Percentiles rank a stretch among this genome's conserved stretches.
Conservation (phyloP, 2,329 filamentous ascomycete genomes). For the Penicillium olsonii region DNA sequence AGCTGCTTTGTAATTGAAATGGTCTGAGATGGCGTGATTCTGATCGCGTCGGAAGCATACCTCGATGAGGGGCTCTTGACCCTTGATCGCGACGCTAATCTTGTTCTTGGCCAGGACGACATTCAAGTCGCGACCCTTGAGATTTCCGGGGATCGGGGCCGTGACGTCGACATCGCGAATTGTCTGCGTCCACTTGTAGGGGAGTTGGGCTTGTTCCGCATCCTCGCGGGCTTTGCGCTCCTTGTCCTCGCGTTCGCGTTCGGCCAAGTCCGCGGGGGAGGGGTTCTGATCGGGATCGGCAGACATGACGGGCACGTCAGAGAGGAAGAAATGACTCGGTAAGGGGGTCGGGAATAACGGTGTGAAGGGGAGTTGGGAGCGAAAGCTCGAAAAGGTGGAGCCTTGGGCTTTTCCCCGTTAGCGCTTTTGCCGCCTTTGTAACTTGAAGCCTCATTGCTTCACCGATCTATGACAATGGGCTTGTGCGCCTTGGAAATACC, state of each 20-base stretch:
- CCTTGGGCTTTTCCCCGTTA: constrained; percentile 5
- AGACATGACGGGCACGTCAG: constrained; percentile 28
- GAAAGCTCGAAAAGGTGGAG: constrained; percentile 8
- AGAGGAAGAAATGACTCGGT: neutral
- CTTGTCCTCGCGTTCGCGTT: constrained; percentile 58
- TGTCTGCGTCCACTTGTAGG: constrained; percentile 96
- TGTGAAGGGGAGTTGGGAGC: neutral
- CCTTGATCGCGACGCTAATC: constrained; percentile 81
- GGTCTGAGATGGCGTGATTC: neutral
- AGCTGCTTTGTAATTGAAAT: neutral
- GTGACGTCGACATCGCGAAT: constrained; percentile 84
- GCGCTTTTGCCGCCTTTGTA: constrained; percentile 12
- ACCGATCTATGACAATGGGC: neutral
- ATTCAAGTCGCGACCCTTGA: constrained; percentile 80
- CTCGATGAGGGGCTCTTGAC: constrained; percentile 79
- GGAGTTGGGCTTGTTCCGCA: constrained; percentile 84
- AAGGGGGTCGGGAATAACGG: constrained; percentile 1
- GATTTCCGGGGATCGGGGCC: constrained; percentile 74
- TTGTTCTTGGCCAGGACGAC: constrained; percentile 79
- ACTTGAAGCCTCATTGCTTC: too few species aligned
- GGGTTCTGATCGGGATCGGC: constrained; percentile 33
- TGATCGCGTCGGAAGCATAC: constrained; percentile 51
- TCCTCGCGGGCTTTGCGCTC: constrained; percentile 70
- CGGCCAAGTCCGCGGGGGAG: constrained; percentile 38
- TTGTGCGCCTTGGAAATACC: neutral